phyloP scores from a whole-genome alignment of 164 flowering plant genomes.

The Amborella trichopoda region DNA sequence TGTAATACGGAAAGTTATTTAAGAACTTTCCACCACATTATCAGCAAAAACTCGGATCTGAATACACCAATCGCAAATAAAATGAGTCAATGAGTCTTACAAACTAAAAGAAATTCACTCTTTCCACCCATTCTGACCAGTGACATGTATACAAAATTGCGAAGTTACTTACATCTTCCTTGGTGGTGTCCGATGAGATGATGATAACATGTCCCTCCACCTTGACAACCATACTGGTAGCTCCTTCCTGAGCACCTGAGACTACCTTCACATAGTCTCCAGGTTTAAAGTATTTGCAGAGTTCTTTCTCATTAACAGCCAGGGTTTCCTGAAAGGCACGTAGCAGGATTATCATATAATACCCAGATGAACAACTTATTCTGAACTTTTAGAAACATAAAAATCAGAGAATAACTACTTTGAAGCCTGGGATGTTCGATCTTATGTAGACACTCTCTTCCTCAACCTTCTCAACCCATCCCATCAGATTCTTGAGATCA shows the following conservation, averaged over 20 bases:
- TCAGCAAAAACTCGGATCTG: slow-evolving; percentile 93
- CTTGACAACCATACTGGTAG: slow-evolving; percentile 93
- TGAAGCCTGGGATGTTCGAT: slow-evolving; percentile 68
- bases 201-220: slow-evolving; percentile 86
- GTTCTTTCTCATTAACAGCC: slow-evolving; percentile 67
- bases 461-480: slow-evolving; percentile 95
- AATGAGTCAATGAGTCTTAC: too few relatives aligned
- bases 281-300: slow-evolving; percentile 89
- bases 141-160: neutral
- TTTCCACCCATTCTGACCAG: too few relatives aligned
- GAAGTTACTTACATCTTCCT: slow-evolving; percentile 65
- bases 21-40: slow-evolving; percentile 95
- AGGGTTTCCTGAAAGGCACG: slow-evolving; percentile 80
- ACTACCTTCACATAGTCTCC: slow-evolving; percentile 98
- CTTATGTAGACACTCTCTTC: slow-evolving; percentile 79
- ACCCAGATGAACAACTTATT: too few relatives aligned
- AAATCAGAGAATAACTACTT: slow-evolving; percentile 8
- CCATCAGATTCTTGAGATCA: slow-evolving; percentile 82
- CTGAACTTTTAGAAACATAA: too few relatives aligned
- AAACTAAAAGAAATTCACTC: too few relatives aligned
- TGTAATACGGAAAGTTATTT: slow-evolving; percentile 83
- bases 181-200: slow-evolving; percentile 80
- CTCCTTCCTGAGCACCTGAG: slow-evolving; percentile 84
- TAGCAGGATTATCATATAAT: too few relatives aligned
- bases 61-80: too few relatives aligned